Conservation (phyloP, 768 basidiomycete genomes). For the Podaxis carcinomalis region DNA sequence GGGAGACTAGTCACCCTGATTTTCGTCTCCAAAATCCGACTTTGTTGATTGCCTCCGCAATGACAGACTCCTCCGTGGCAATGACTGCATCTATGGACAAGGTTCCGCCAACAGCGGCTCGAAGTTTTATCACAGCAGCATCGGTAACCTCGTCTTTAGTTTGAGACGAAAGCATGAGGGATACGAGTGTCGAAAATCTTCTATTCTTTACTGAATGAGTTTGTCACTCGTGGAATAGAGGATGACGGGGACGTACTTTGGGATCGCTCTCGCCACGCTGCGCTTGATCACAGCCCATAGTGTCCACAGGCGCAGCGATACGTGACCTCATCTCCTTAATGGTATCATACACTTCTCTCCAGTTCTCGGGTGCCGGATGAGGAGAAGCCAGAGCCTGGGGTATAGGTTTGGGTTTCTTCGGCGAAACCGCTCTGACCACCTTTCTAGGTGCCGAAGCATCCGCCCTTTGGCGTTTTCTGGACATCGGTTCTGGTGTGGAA, state of each 20-base stretch:
- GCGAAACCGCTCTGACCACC: neutral
- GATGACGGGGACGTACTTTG: constrained; percentile 38
- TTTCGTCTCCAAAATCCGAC: constrained; percentile 94
- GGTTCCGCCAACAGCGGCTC: constrained; percentile 71
- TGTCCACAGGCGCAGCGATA: constrained; percentile 84
- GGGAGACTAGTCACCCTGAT: constrained; percentile 51
- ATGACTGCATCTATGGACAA: constrained; percentile 71
- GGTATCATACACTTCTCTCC: constrained; percentile 65
- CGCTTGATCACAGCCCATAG: constrained; percentile 81
- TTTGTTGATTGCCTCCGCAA: constrained; percentile 77
- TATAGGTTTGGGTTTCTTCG: constrained; percentile 52
- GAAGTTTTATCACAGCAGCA: constrained; percentile 72
- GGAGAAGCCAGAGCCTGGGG: constrained; percentile 50
- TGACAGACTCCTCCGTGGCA: constrained; percentile 52
- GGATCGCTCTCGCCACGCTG: constrained; percentile 61
- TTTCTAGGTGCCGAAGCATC: constrained; percentile 1
- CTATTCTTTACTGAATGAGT: constrained; percentile 49
- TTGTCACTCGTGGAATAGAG: neutral
- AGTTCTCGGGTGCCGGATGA: constrained; percentile 62
- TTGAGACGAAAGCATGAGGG: constrained; percentile 93
- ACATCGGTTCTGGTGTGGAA: neutral
- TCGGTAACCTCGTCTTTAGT: constrained; percentile 91
- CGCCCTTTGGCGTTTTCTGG: neutral
- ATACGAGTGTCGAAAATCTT: constrained; percentile 82
- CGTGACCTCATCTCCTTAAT: constrained; percentile 75